Evolutionary conservation across 805 yeast genomes (phyloP).

Genomic region (Candida patagonica): DNA sequence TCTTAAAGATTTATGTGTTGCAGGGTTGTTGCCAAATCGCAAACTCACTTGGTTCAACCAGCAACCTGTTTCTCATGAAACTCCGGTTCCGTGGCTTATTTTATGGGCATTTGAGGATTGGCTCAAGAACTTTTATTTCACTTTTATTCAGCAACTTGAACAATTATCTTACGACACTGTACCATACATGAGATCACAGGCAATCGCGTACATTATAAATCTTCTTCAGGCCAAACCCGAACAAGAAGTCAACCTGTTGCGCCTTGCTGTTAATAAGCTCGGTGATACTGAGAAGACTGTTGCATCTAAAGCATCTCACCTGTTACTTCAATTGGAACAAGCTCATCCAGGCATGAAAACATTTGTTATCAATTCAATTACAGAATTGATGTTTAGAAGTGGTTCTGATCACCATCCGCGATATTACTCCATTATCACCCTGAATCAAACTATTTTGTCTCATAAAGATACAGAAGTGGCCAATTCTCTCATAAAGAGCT

Average conservation of each 20-base stretch:
- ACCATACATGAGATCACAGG: slow-evolving; percentile 72
- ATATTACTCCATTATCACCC: slow-evolving; percentile 78
- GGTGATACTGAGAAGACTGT: slow-evolving; percentile 92
- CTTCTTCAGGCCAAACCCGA: slow-evolving; percentile 82
- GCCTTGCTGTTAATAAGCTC: slow-evolving; percentile 84
- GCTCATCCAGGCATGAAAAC: slow-evolving; percentile 94
- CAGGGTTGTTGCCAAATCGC: slow-evolving; percentile 74
- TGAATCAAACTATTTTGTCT: slow-evolving; percentile 87
- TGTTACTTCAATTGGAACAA: slow-evolving; percentile 70
- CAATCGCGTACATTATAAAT: slow-evolving; percentile 69
- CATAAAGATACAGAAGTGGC: slow-evolving; percentile 73
- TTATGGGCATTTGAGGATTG: slow-evolving; percentile 83
- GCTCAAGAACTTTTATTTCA: slow-evolving; percentile 66
- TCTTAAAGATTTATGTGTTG: slow-evolving; percentile 77
- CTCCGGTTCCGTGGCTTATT: slow-evolving; percentile 51
- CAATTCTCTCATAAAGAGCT: slow-evolving; percentile 70
- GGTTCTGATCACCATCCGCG: slow-evolving; percentile 74
- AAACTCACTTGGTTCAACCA: slow-evolving; percentile 72
- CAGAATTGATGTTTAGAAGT: slow-evolving; percentile 69
- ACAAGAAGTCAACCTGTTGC: slow-evolving; percentile 85
- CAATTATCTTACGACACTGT: slow-evolving; percentile 82
- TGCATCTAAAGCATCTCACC: slow-evolving; percentile 77
- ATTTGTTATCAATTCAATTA: slow-evolving; percentile 66
- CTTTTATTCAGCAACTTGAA: slow-evolving; percentile 69
- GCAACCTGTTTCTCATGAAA: slow-evolving; percentile 44